A percentile compares a stretch with the other conserved stretches of the same genome.
These are phyloP conservation scores for Rosa hybrid DNA, from an alignment of 331 rosid species.

Conservation along the genomic window DNA sequence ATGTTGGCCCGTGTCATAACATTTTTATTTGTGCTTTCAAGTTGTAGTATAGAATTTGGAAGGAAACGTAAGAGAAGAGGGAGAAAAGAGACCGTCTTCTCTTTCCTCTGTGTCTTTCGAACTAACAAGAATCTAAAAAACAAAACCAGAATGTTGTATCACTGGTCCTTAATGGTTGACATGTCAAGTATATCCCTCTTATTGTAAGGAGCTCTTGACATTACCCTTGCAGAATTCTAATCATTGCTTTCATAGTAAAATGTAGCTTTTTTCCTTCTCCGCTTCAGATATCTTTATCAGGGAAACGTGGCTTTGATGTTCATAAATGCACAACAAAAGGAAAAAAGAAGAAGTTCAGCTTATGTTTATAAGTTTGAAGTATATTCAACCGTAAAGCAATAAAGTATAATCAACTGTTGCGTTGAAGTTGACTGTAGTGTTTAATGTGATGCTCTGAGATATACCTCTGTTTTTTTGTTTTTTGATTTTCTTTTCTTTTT, in stretches of 20 bases:
- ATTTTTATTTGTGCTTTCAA: neutral
- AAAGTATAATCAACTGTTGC: neutral
- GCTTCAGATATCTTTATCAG: neutral
- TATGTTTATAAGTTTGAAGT: neutral
- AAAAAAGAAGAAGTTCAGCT: neutral
- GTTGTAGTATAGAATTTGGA: neutral
- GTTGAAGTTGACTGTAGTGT: neutral
- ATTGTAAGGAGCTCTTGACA: neutral
- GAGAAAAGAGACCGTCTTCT: neutral
- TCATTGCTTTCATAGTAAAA: no score
- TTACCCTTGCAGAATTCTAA: neutral
- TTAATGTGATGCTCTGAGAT: neutral
- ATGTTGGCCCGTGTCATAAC: neutral
- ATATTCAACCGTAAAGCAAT: neutral
- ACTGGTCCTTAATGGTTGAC: slow-evolving; percentile 4
- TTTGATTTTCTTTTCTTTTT: neutral
- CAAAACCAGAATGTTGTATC: neutral
- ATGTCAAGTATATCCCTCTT: neutral
- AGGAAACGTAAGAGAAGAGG: neutral
- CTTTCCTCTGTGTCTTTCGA: neutral
- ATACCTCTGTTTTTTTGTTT: neutral
- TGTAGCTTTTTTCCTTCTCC: neutral
- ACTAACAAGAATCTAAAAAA: neutral
- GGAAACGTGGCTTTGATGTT: neutral
- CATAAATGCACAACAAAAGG: neutral